These are phyloP conservation scores for Chrysopogon serrulatus DNA, from an alignment of 176 grass and related monocot species.

Conservation along the genomic window DNA sequence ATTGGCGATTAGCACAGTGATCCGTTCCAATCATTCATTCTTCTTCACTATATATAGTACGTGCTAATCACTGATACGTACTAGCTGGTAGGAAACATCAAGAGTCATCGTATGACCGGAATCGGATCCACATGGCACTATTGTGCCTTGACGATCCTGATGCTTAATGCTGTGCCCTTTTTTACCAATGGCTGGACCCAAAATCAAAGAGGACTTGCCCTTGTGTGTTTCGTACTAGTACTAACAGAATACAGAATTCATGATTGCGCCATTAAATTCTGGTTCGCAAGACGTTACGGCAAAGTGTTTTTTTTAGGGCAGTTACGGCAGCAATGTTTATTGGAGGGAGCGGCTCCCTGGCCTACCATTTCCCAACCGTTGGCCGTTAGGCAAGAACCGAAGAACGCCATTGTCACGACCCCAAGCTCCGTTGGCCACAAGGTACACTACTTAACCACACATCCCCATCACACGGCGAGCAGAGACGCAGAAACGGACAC, in stretches of 20 bases:
- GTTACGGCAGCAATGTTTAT: neutral
- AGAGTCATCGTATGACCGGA: too few species aligned
- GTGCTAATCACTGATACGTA: too few species aligned
- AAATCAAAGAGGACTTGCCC: neutral
- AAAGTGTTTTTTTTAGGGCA: neutral
- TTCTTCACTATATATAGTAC: too few species aligned
- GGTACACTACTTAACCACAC: neutral
- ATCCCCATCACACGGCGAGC: neutral
- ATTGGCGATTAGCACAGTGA: too few species aligned
- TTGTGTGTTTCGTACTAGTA: neutral
- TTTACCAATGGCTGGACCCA: neutral
- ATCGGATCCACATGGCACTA: too few species aligned
- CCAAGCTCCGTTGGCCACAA: neutral
- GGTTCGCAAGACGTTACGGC: neutral
- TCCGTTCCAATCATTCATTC: too few species aligned
- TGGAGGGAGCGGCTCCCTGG: neutral
- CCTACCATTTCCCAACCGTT: neutral
- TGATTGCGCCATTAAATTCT: neutral
- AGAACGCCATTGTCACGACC: neutral
- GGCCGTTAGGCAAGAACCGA: neutral
- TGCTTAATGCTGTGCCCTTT: too few species aligned
- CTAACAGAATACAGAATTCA: too few species aligned
- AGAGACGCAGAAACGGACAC: neutral
- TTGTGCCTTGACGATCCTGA: too few species aligned
- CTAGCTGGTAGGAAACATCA: too few species aligned